Evolutionary conservation across 73 alveolate genomes (phyloP).

Genomic region (Paramecium primaurelia): DNA sequence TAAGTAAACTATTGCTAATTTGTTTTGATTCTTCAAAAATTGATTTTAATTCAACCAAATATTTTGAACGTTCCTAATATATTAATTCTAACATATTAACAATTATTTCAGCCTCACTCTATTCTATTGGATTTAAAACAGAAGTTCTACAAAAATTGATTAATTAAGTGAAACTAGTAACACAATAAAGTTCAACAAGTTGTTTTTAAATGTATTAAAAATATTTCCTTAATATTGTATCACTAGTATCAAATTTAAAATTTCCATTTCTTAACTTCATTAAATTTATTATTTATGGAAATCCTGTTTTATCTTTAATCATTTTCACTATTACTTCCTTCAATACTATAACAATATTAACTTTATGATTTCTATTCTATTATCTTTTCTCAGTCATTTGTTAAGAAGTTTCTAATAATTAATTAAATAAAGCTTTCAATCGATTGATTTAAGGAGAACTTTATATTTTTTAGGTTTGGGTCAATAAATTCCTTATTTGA

Average conservation of each 20-base stretch:
- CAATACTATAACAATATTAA: neutral
- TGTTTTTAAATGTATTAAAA: neutral
- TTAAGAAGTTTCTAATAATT: neutral
- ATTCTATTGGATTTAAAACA: neutral
- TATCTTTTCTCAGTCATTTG: neutral
- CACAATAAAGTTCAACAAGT: neutral
- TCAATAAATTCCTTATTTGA: neutral
- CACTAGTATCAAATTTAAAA: neutral
- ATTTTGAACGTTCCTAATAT: neutral
- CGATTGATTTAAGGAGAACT: neutral
- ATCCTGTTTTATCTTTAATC: neutral
- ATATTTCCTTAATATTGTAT: neutral
- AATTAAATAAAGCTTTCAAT: neutral
- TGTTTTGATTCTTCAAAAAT: neutral
- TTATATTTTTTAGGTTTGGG: neutral
- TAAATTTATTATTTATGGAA: neutral
- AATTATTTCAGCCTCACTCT: neutral
- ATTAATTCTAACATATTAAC: neutral
- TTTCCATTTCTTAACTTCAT: neutral
- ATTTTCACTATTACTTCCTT: neutral
- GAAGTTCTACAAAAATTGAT: neutral
- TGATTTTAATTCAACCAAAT: neutral
- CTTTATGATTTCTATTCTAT: neutral
- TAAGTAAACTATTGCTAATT: neutral
- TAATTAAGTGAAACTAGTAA: neutral